Evolutionary conservation across 169 alveolate genomes (phyloP).

Genomic region (Babesia divergens): DNA sequence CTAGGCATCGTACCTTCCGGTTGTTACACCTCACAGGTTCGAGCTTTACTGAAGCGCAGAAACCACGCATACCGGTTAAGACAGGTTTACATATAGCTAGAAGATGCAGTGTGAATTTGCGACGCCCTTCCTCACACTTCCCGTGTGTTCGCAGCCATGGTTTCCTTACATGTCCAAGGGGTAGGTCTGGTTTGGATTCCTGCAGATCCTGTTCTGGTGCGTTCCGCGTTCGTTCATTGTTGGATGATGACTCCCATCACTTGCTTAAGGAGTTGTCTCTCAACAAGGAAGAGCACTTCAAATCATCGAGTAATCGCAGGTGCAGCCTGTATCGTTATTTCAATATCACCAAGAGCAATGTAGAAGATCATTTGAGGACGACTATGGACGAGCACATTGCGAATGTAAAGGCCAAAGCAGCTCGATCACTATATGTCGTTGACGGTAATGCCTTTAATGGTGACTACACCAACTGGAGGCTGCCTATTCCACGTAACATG

Average conservation of each 20-base stretch:
- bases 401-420: slow-evolving; percentile 9
- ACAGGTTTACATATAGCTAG: too few species aligned
- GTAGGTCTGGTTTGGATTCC: neutral
- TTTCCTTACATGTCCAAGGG: neutral
- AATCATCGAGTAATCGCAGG: slow-evolving; percentile 5
- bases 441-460: slow-evolving; percentile 63
- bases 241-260: slow-evolving; percentile 22
- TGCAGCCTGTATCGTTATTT: slow-evolving; percentile 54
- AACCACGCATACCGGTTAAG: too few species aligned
- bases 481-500: slow-evolving; percentile 51
- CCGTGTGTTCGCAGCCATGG: too few species aligned
- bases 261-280: slow-evolving; percentile 38
- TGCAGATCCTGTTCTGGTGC: neutral
- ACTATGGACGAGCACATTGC: slow-evolving; percentile 59
- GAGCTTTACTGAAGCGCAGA: too few species aligned
- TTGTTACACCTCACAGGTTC: too few species aligned
- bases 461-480: slow-evolving; percentile 32
- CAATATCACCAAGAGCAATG: slow-evolving; percentile 41
- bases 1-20: too few species aligned
- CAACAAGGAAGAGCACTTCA: slow-evolving; percentile 36
- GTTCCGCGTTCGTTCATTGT: neutral
- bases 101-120: too few species aligned
- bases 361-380: slow-evolving; percentile 31
- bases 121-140: too few species aligned
- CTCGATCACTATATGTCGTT: slow-evolving; percentile 20